A percentile compares a stretch with the other conserved stretches of the same genome.
Conservation (phyloP, 2,329 filamentous ascomycete genomes). For the Peltaster fructicola region DNA sequence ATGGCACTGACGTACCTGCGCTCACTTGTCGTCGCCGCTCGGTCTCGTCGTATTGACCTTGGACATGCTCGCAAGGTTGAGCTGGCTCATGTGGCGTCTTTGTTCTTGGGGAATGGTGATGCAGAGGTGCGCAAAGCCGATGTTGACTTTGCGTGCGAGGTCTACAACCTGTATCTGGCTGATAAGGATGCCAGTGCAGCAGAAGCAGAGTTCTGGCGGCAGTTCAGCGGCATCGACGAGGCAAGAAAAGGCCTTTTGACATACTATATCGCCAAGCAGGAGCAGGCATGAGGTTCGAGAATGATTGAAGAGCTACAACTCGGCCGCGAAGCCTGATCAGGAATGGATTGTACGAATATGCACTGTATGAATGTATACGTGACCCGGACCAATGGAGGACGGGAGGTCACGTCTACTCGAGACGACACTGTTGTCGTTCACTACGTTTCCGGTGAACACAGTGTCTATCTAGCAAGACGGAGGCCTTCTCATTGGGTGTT, state of each 20-base stretch:
- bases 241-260: constrained; percentile 62
- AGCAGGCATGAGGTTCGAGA: too few species aligned
- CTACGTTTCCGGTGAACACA: too few species aligned
- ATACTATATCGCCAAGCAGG: constrained; percentile 61
- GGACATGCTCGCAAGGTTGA: constrained; percentile 8
- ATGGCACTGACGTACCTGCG: constrained; percentile 49
- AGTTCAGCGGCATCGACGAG: constrained; percentile 42
- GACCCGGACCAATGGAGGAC: too few species aligned
- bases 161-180: constrained; percentile 42
- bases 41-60: constrained; percentile 7
- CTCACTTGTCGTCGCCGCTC: constrained; percentile 34
- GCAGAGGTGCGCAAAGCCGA: constrained; percentile 42
- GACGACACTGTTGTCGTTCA: too few species aligned
- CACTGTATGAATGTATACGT: too few species aligned
- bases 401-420: too few species aligned
- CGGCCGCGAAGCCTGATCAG: too few species aligned
- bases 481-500: too few species aligned
- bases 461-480: too few species aligned
- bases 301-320: too few species aligned
- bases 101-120: constrained; percentile 11
- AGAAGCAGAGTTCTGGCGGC: constrained; percentile 45
- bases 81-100: constrained; percentile 2
- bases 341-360: too few species aligned
- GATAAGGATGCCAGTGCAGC: constrained; percentile 24
- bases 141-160: constrained; percentile 59